Evolutionary conservation across 2,329 filamentous ascomycete genomes (phyloP).

Genomic region (Plenodomus biglobosus): DNA sequence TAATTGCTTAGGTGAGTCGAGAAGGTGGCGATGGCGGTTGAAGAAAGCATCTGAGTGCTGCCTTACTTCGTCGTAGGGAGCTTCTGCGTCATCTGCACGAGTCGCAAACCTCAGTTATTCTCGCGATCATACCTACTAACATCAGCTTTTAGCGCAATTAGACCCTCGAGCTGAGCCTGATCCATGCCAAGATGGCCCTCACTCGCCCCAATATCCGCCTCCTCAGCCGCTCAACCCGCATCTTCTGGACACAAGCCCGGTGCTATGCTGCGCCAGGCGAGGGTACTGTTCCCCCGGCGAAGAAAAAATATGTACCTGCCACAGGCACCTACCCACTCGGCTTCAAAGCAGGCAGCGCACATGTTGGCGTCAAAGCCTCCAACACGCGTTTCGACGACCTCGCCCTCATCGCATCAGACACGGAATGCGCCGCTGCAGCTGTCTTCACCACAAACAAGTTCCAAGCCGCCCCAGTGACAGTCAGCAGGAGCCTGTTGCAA

Average conservation of each 20-base stretch:
- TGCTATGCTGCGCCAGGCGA: constrained; percentile 62
- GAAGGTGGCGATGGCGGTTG: neutral
- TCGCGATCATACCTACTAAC: neutral
- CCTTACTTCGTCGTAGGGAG: neutral
- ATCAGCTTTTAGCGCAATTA: neutral
- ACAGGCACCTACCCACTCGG: constrained; percentile 86
- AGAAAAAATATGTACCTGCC: constrained; percentile 86
- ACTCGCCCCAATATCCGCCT: constrained; percentile 32
- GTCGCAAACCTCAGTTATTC: neutral
- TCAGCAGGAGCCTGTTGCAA: constrained; percentile 72
- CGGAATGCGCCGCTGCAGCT: constrained; percentile 81
- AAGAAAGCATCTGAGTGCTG: neutral
- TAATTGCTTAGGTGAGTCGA: neutral
- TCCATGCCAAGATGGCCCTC: constrained; percentile 31
- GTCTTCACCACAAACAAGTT: constrained; percentile 99
- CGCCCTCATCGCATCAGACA: constrained; percentile 82
- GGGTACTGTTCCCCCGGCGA: constrained; percentile 69
- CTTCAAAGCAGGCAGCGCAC: constrained; percentile 81
- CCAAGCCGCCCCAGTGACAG: constrained; percentile 90
- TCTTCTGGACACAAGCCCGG: constrained; percentile 47
- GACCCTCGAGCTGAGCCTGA: neutral
- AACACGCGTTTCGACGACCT: constrained; percentile 93
- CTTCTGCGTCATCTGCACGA: neutral
- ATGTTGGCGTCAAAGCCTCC: constrained; percentile 90
- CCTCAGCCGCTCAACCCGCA: constrained; percentile 27